Conservation (phyloP, 768 basidiomycete species). For the Bullera alba region DNA sequence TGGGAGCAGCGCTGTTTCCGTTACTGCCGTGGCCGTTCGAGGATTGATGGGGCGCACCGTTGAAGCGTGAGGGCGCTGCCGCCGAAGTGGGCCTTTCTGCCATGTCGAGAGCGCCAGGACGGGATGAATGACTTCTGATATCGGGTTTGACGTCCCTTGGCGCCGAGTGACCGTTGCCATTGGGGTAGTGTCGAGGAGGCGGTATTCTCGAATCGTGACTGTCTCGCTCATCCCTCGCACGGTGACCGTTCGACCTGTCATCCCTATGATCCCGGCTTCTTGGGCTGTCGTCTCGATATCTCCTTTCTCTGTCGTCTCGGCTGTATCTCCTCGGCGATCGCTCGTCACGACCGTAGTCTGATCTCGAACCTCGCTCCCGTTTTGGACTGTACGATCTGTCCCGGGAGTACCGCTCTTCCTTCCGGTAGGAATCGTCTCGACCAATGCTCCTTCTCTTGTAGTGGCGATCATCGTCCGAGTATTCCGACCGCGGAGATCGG, state of each 20-base stretch:
- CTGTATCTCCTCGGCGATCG: neutral
- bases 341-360: neutral
- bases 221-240: constrained; percentile 9
- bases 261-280: constrained; percentile 4
- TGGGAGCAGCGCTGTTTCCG: neutral
- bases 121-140: constrained; percentile 29
- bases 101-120: constrained; percentile 36
- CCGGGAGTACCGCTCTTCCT: neutral
- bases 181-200: constrained; percentile 23
- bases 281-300: constrained; percentile 11
- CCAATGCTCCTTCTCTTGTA: neutral
- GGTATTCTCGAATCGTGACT: constrained; percentile 37
- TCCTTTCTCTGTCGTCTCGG: constrained; percentile 6
- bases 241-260: constrained; percentile 12
- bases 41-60: constrained; percentile 44
- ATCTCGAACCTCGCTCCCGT: neutral
- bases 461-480: constrained; percentile 21
- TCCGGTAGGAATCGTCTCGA: constrained; percentile 11
- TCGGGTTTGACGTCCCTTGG: constrained; percentile 43
- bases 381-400: neutral
- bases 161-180: constrained; percentile 36
- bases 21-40: neutral
- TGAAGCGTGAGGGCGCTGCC: constrained; percentile 49
- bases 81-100: constrained; percentile 25
- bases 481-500: constrained; percentile 24